Evolutionary conservation across 2,329 filamentous ascomycete species (phyloP).

Genomic region (Fusarium annulatum): DNA sequence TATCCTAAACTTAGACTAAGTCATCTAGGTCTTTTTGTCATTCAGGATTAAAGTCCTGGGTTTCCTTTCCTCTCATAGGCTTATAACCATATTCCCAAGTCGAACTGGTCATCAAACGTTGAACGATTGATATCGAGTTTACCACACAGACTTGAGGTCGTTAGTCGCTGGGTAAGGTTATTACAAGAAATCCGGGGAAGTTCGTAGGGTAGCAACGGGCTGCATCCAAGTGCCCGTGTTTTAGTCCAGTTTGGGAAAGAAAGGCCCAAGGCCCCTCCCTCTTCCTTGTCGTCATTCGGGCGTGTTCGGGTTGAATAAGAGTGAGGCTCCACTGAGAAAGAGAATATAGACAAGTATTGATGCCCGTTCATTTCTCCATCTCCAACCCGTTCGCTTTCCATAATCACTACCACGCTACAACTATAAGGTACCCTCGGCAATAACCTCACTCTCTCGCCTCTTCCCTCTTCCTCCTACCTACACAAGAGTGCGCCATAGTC

Average conservation of each 20-base stretch:
- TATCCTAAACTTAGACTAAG: too few relatives aligned
- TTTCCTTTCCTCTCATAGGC: not conserved
- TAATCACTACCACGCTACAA: not conserved
- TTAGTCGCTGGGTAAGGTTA: constrained; percentile 29
- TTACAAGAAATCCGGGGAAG: constrained; percentile 32
- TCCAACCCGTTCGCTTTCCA: not conserved
- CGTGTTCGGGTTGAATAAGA: constrained; percentile 30
- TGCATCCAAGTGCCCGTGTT: constrained; percentile 25
- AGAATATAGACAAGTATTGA: constrained; percentile 22
- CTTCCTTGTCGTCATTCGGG: constrained; percentile 28
- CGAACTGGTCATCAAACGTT: not conserved
- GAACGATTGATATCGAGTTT: not conserved
- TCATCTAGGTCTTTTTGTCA: too few relatives aligned
- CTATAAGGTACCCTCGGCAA: constrained; percentile 15
- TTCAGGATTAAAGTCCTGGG: too few relatives aligned
- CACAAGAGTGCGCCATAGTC: constrained; percentile 8
- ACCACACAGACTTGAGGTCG: not conserved
- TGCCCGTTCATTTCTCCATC: constrained; percentile 4
- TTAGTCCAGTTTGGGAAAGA: constrained; percentile 21
- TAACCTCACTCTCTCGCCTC: constrained; percentile 1
- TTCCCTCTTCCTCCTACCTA: not conserved
- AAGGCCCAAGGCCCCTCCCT: constrained; percentile 1
- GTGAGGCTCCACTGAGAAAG: constrained; percentile 5
- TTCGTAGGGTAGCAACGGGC: constrained; percentile 18
- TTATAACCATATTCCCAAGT: not conserved